Evolutionary conservation across 306 rosid species (phyloP), one percentile per base, ranked within the genome.

Genomic region (Trifolium fragiferum): DNA sequence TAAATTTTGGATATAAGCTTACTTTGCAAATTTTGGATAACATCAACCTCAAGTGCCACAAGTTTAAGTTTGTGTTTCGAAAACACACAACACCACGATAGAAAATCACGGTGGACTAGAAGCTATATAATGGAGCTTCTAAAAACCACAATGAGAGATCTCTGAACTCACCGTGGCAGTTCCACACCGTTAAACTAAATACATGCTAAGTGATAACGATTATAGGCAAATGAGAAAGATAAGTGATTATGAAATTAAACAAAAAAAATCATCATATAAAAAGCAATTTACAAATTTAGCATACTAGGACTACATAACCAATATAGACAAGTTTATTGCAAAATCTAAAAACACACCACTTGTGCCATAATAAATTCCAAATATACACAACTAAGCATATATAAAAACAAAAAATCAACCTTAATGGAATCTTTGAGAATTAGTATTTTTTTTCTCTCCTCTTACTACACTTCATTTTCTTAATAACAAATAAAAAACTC

Each of bases 401-500:
- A 10, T 66, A 33, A 61, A 27, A 27, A 37, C 1, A 23, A 49
- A 51, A 66, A 55, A 37, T 15, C 46, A 72, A 57, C 51, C 57
- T 21, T 51, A 35, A 37, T 12, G 10, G 33, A 46, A 61, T n/a
- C 66, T 25, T 7, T 37, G 27, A 58, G 15, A 38, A 38, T 15
- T 14, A 73, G 8, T 37, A 37, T 7, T 13, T 27, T 14, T 58
- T 44, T 40, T 54, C 23, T 44, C 30, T 11, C 20, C 38, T 74
- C 59, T 43, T 59, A 68, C 14, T 41, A 41, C 16, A n/a, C 63
- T 37, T 25, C 2, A 15, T 65, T 70, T 77, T 70, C 61, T 70
- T 62, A 75, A 68, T 43, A 64, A n/a, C n/a, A n/a, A 50, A 37
- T 74, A 30, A 32, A 37, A 37, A 40, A 75, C 58, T 71, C 44